A percentile compares a stretch with the other conserved stretches of the same genome.
These are phyloP conservation scores for Debaryomyces castellii DNA, from an alignment of 805 yeast genomes.

Conservation along the genomic window DNA sequence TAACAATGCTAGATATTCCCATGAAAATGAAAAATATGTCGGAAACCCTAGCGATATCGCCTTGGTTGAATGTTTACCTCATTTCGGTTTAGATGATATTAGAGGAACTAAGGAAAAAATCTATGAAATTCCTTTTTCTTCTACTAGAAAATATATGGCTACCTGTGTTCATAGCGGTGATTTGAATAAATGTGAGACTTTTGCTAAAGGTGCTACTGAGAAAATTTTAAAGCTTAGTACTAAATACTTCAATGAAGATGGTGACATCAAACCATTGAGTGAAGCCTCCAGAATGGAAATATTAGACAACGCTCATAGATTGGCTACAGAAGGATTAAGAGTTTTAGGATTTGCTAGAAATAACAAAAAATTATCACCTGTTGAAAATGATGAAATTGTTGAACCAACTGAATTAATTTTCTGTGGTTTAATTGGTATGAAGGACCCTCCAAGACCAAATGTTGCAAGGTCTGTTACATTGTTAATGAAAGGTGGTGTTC, in stretches of 20 bases:
- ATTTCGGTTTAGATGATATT: constrained; percentile 69
- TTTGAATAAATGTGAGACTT: constrained; percentile 53
- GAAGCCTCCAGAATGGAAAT: constrained; percentile 49
- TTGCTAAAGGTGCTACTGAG: constrained; percentile 91
- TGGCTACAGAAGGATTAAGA: constrained; percentile 85
- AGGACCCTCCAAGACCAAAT: constrained; percentile 94
- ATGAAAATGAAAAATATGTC: constrained; percentile 65
- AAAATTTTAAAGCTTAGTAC: constrained; percentile 61
- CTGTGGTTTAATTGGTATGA: constrained; percentile 90
- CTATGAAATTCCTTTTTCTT: constrained; percentile 81
- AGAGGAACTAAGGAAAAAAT: constrained; percentile 60
- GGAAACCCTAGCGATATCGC: constrained; percentile 98
- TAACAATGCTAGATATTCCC: constrained; percentile 70
- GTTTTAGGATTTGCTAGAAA: constrained; percentile 76
- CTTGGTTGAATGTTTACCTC: constrained; percentile 67
- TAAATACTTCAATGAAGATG: constrained; percentile 57
- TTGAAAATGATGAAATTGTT: constrained; percentile 27
- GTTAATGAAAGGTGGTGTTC: constrained; percentile 89
- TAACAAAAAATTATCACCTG: constrained; percentile 24
- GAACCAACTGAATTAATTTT: constrained; percentile 66
- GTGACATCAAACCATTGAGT: constrained; percentile 59
- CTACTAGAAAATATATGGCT: constrained; percentile 89
- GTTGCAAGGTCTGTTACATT: constrained; percentile 74
- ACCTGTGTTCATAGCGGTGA: constrained; percentile 64
- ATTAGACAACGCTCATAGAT: constrained; percentile 52